These are phyloP conservation scores for Cryptosporidium sp. DNA, from an alignment of 169 alveolate species.

Conservation along the genomic window DNA sequence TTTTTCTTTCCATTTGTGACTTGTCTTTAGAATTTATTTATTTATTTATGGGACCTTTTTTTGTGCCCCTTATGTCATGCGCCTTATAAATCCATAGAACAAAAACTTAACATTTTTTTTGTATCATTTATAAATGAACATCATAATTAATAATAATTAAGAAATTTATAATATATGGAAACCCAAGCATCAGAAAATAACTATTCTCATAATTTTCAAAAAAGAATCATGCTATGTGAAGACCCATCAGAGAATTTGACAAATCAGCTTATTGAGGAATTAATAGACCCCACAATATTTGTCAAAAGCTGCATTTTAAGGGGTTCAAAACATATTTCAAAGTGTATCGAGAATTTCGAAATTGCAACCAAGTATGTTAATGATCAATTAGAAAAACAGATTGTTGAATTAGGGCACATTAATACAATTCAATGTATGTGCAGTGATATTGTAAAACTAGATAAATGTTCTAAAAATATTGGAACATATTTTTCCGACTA, in stretches of 20 bases:
- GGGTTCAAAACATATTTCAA: constrained; percentile 40
- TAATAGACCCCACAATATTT: constrained; percentile 55
- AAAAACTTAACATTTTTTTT: neutral
- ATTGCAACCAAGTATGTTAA: constrained; percentile 36
- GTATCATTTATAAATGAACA: neutral
- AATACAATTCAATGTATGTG: constrained; percentile 29
- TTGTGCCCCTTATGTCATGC: constrained; percentile 23
- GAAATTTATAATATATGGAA: neutral
- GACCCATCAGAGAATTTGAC: constrained; percentile 17
- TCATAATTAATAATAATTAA: neutral
- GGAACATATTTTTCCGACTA: neutral
- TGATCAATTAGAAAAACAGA: constrained; percentile 30
- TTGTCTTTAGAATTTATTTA: neutral
- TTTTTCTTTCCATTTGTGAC: neutral
- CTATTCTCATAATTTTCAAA: neutral
- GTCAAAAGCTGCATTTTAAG: constrained; percentile 54
- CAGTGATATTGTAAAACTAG: constrained; percentile 20
- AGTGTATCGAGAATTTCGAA: constrained; percentile 41
- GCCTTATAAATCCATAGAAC: neutral
- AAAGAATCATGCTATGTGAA: neutral
- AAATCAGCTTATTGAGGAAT: constrained; percentile 44
- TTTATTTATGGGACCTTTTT: constrained; percentile 6
- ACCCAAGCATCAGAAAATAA: neutral
- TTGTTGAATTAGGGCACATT: constrained; percentile 30
- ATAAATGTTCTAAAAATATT: constrained; percentile 1